Conservation (phyloP, 23 red algal species). For the Pyropia haitanensis region DNA sequence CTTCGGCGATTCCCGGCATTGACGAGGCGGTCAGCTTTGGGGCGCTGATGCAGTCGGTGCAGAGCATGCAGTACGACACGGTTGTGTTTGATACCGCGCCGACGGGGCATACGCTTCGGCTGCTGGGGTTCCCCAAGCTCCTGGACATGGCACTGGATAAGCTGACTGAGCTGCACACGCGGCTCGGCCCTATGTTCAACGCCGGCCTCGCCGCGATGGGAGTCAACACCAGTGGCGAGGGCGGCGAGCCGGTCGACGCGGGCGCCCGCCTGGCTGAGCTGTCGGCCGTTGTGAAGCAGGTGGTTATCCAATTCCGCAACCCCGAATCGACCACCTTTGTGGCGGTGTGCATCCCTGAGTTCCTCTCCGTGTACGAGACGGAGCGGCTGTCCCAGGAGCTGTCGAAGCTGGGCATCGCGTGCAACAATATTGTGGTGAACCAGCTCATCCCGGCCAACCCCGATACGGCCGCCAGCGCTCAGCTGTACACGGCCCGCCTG, state of each 20-base stretch:
- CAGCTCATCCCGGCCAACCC: conserved; percentile 62
- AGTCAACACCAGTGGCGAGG: conserved; percentile 9
- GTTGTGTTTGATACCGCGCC: conserved; percentile 95
- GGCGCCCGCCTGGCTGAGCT: conserved; percentile 37
- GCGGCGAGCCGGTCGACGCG: conserved; percentile 22
- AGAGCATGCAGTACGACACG: conserved; percentile 76
- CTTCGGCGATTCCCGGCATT: conserved; percentile 79
- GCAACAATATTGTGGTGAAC: conserved; percentile 83
- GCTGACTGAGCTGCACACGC: conserved; percentile 52
- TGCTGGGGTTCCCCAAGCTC: conserved; percentile 74
- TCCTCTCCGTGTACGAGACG: conserved; percentile 94
- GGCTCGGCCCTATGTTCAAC: conserved; percentile 74
- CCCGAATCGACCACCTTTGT: conserved; percentile 76
- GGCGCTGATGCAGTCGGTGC: conserved; percentile 74
- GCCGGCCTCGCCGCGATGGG: conserved; percentile 40
- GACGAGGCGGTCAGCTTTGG: conserved; percentile 97
- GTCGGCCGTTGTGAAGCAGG: conserved; percentile 38
- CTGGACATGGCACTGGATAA: conserved; percentile 66
- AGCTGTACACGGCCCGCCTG: conserved; percentile 71
- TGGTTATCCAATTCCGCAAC: conserved; percentile 66
- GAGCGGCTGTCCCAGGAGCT: conserved; percentile 91
- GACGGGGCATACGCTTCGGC: conserved; percentile 90
- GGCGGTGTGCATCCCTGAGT: conserved; percentile 94
- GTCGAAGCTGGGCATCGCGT: conserved; percentile 64
- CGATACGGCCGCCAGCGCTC: conserved; percentile 13